phyloP scores from a whole-genome alignment of 257 asterid species.

The Hygrophila difformis region DNA sequence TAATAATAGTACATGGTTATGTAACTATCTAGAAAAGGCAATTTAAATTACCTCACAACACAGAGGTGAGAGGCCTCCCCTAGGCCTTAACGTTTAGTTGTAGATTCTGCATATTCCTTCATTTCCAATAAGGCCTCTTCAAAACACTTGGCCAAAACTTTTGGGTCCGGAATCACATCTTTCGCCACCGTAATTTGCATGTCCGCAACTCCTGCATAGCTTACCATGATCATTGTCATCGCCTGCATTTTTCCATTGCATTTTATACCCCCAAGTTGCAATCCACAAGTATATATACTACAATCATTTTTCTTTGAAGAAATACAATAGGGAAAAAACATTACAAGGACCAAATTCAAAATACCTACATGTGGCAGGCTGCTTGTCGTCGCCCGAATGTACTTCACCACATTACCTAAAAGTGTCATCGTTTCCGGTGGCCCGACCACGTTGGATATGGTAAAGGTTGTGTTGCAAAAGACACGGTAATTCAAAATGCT shows the following conservation, averaged over 20 bases:
- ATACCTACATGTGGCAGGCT: slow-evolving; percentile 65
- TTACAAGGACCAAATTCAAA: neutral
- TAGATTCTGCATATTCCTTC: slow-evolving; percentile 35
- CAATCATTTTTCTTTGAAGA: too few species aligned
- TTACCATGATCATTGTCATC: slow-evolving; percentile 53
- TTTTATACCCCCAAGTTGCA: too few species aligned
- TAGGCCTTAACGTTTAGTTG: neutral
- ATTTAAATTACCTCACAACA: too few species aligned
- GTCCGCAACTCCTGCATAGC: slow-evolving; percentile 50
- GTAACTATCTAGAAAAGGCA: too few species aligned
- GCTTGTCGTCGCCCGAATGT: slow-evolving; percentile 41
- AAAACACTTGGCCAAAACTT: slow-evolving; percentile 41
- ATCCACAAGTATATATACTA: too few species aligned
- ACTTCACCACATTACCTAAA: slow-evolving; percentile 47
- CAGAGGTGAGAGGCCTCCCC: neutral
- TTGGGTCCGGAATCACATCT: slow-evolving; percentile 18
- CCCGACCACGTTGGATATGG: slow-evolving; percentile 65
- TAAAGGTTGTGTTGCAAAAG: slow-evolving; percentile 64
- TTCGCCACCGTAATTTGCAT: slow-evolving; percentile 51
- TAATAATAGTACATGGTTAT: too few species aligned
- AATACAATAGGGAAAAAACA: neutral
- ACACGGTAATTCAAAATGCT: slow-evolving; percentile 52
- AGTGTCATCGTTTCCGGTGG: slow-evolving; percentile 60
- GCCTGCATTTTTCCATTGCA: slow-evolving; percentile 25
- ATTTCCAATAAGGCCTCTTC: slow-evolving; percentile 45